Conservation (phyloP, 108 stramenopile genomes). For the Cyclotella sp. region DNA sequence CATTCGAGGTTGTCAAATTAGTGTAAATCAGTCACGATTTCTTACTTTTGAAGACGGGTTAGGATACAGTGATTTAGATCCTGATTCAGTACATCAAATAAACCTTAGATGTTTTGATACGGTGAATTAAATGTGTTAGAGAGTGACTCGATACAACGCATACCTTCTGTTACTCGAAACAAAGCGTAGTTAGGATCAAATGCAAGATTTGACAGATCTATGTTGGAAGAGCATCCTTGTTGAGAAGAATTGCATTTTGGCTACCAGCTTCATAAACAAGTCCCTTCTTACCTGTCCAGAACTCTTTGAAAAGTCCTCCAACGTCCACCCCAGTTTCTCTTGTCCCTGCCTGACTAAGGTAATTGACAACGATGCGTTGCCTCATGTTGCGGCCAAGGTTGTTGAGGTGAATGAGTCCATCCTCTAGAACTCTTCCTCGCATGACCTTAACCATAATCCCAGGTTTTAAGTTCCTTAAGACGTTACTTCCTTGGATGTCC, state of each 20-base stretch:
- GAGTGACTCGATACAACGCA: constrained; percentile 16
- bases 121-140: background rate
- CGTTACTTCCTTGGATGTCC: constrained; percentile 66
- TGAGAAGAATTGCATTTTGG: background rate
- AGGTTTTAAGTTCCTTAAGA: constrained; percentile 63
- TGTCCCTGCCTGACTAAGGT: constrained; percentile 83
- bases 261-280: background rate
- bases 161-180: constrained; percentile 88
- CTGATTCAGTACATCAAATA: background rate
- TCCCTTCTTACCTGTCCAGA: constrained; percentile 68
- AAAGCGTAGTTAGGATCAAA: constrained; percentile 94
- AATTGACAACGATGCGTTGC: constrained; percentile 80
- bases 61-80: constrained; percentile 85
- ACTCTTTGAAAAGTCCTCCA: constrained; percentile 99
- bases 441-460: constrained; percentile 82
- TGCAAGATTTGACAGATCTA: constrained; percentile 81
- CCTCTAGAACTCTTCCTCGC: constrained; percentile 86
- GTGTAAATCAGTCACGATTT: background rate
- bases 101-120: background rate
- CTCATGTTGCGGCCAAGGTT: constrained; percentile 83
- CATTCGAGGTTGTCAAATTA: no score
- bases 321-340: constrained; percentile 94
- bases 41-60: constrained; percentile 80
- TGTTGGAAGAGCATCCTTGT: constrained; percentile 18
- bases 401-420: constrained; percentile 81